Evolutionary conservation across 2,329 filamentous ascomycete species (phyloP), one percentile per base, ranked within the genome.

Genomic region (Huntiella abstrusa): DNA sequence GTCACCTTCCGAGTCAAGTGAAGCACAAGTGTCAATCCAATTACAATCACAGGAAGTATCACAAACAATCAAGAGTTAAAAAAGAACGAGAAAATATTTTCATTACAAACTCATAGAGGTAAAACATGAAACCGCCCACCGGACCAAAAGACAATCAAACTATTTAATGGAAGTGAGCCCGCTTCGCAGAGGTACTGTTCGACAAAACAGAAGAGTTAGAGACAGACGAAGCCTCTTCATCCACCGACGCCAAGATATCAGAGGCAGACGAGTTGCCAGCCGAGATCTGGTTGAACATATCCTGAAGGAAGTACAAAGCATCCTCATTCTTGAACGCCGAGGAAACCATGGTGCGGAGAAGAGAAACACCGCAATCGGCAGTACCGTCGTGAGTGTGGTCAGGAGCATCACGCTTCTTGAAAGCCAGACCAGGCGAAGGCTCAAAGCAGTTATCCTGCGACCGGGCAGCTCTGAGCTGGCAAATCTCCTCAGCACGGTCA

Each of bases 391-490:
- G 22, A 45, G 43, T 45, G 43, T 53, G 51, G 46, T 41, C 55
- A n/a, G 6, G 11, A 13, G 38, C 43, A 22, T 45, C 43, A 46
- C 57, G 51, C 55, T 62, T 66, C 7, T 53, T 50, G 33, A 60
- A 54, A 43, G 59, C 56, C 13, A 64, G 48, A 32, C 61, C 62
- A 1, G 59, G 52, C 3, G 57, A 56, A 1, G 62, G 59, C 28
- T 55, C 55, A 33, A 59, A 59, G 55, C 72, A 73, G 54, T 71
- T 72, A 53, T 70, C 63, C 57, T 73, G 63, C 19, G 66, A 62
- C 39, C 71, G 62, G 6, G 61, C 69, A 1, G 65, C 69, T n/a
- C 70, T 61, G 22, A 75, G 53, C 52, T 65, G 61, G 53, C 72
- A 76, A 5, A 75, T 66, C 54, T 71, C 66, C 2, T 56, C 51